phyloP scores from a whole-genome alignment of 2,329 filamentous ascomycete genomes.

The Cladosporium sp. region DNA sequence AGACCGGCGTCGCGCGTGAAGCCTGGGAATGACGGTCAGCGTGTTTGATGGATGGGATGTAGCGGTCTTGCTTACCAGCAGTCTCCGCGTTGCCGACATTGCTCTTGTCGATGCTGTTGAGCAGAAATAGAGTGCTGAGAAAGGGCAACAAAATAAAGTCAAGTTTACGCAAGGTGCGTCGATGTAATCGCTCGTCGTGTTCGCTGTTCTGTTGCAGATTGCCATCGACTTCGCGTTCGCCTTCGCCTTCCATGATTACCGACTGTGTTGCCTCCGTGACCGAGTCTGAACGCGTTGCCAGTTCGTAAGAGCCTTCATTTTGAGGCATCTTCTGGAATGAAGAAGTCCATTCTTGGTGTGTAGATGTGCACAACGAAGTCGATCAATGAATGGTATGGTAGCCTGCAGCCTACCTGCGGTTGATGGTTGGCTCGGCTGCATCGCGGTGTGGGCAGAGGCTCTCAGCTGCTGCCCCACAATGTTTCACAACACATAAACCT shows the following conservation, averaged over 20 bases:
- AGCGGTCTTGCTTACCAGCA: constrained; percentile 34
- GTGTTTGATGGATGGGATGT: background rate
- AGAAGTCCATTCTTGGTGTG: background rate
- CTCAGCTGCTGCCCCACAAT: too few species aligned
- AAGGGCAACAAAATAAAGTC: constrained; percentile 50
- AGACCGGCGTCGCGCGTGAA: constrained; percentile 55
- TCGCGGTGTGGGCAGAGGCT: too few species aligned
- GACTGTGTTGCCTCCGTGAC: background rate
- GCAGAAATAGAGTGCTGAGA: constrained; percentile 48
- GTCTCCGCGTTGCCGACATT: constrained; percentile 55
- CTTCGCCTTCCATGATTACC: background rate
- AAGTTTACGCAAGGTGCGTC: constrained; percentile 44
- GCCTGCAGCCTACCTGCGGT: too few species aligned
- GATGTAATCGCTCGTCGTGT: constrained; percentile 19
- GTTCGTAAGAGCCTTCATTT: constrained; percentile 4
- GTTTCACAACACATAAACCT: too few species aligned
- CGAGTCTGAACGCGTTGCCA: constrained; percentile 2
- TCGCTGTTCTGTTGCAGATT: background rate
- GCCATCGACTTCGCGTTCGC: background rate
- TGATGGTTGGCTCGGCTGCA: too few species aligned
- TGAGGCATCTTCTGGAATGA: constrained; percentile 5
- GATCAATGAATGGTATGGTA: too few species aligned
- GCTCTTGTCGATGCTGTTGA: constrained; percentile 51
- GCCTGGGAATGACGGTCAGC: constrained; percentile 26
- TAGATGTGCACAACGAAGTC: background rate